Evolutionary conservation across 805 yeast species (phyloP), one percentile per base, ranked within the genome.

Genomic region (Candida dajiaensis): DNA sequence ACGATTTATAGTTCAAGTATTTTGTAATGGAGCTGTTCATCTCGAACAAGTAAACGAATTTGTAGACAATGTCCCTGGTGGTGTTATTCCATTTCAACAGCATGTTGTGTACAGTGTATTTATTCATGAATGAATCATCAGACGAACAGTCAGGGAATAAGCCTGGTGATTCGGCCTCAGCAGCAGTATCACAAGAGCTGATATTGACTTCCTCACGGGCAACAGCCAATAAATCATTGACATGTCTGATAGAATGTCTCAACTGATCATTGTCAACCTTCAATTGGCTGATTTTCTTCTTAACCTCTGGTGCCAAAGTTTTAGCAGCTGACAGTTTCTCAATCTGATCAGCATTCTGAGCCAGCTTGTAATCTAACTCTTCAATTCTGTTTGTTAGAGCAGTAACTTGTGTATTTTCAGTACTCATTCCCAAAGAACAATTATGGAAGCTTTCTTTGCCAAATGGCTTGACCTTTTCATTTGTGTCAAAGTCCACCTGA

Each of bases 21-120:
- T 69, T 70, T 1, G 66, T 52, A 28, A 69, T 64, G 11, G 77
- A 76, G 21, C 69, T 66, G 21, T 78, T 65, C 43, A 73, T 61
- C 11, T 70, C 72, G 28, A 78, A 62, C 40, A 74, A 67, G 47
- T 77, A 76, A 21, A 81, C 59, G 56, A 84, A 87, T 39, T 79
- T 74, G 59, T 77, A 74, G 40, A 88, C 66, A 12, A 77, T 67
- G 56, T 89, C 80, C 46, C 97, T 69, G 10, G 81, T 74, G 3
- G 68, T 59, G 50, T 85, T 81, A 62, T 85, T 83, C 96, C 97
- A 89, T 54, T 81, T 85, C 54, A 89, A 60, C 55, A 82, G 78
- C 62, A 88, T 72, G 46, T 83, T 79, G 54, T 89, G 89, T 20
- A 88, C 67, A 49, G 82, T 77, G 62, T 84, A 88, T 42, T 89